Evolutionary conservation across 257 asterid genomes (phyloP).

Genomic region (Osmanthus fragrans): DNA sequence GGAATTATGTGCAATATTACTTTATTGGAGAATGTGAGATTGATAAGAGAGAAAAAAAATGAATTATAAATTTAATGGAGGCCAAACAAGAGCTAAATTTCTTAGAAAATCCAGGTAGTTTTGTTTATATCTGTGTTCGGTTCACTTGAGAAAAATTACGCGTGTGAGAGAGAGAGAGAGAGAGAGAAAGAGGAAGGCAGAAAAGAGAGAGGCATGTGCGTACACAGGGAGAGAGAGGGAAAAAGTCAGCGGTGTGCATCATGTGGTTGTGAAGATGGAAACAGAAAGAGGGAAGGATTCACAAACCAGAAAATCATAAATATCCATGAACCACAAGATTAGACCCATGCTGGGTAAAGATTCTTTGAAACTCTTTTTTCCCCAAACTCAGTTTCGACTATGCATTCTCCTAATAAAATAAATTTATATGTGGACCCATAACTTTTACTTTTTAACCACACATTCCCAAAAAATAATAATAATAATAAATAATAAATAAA

Average conservation of each 20-base stretch:
- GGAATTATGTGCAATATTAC: too few relatives aligned
- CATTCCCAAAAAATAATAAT: too few relatives aligned
- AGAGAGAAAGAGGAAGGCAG: background rate
- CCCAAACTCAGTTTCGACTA: too few relatives aligned
- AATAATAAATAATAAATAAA: too few relatives aligned
- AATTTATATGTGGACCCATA: too few relatives aligned
- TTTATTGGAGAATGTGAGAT: too few relatives aligned
- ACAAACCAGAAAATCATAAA: slow-evolving; percentile 11
- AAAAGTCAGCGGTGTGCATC: background rate
- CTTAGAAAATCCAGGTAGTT: slow-evolving; percentile 1
- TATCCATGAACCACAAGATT: slow-evolving; percentile 11
- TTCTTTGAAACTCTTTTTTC: too few relatives aligned
- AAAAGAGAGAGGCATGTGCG: background rate
- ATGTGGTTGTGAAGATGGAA: background rate
- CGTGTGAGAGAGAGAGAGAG: slow-evolving; percentile 10
- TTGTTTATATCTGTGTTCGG: background rate
- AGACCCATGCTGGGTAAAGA: background rate
- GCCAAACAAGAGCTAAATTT: background rate
- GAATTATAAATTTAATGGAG: too few relatives aligned
- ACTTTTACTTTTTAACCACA: too few relatives aligned
- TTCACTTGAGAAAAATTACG: background rate
- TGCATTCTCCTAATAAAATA: too few relatives aligned
- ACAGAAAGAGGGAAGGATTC: background rate
- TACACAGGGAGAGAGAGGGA: background rate
- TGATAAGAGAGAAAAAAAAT: too few relatives aligned